Conservation (phyloP, 148 eudicot species). For the Amaranthus palmeri region DNA sequence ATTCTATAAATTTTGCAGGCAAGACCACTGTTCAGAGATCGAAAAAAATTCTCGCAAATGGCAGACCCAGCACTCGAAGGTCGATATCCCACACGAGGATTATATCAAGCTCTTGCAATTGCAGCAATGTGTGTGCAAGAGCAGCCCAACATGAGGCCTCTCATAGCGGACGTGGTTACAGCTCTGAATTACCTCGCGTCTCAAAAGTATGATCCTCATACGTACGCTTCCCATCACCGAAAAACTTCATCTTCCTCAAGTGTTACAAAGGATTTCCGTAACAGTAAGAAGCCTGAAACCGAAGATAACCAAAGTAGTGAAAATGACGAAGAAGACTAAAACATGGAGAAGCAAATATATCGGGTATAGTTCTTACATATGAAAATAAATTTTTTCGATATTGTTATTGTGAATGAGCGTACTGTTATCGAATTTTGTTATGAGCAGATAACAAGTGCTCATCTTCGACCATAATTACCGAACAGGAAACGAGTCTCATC, state of each 20-base stretch:
- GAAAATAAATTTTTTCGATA: not conserved
- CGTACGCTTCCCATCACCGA: conserved; percentile 23
- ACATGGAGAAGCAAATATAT: not conserved
- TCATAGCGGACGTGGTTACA: conserved; percentile 61
- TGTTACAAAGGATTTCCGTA: conserved; percentile 1
- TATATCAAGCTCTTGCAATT: conserved; percentile 73
- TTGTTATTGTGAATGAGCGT: conserved; percentile 18
- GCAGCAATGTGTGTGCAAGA: conserved; percentile 83
- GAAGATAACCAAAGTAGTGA: not conserved
- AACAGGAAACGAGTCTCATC: conserved; percentile 13
- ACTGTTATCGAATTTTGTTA: conserved; percentile 30
- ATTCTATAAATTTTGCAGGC: conserved; percentile 40
- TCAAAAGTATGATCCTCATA: conserved; percentile 46
- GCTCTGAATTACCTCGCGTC: conserved; percentile 65
- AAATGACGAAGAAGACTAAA: conserved; percentile 17
- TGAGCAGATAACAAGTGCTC: conserved; percentile 28
- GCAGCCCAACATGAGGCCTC: conserved; percentile 56
- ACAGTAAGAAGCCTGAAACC: conserved; percentile 10
- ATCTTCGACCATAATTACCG: conserved; percentile 8
- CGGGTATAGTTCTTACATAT: conserved; percentile 6
- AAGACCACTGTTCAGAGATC: conserved; percentile 61
- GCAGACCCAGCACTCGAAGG: conserved; percentile 67
- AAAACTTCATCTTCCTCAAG: conserved; percentile 24
- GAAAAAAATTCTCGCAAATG: conserved; percentile 55
- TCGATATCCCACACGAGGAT: conserved; percentile 52